Conservation (phyloP, 2,329 filamentous ascomycete genomes). For the Penicillium corylophilum region DNA sequence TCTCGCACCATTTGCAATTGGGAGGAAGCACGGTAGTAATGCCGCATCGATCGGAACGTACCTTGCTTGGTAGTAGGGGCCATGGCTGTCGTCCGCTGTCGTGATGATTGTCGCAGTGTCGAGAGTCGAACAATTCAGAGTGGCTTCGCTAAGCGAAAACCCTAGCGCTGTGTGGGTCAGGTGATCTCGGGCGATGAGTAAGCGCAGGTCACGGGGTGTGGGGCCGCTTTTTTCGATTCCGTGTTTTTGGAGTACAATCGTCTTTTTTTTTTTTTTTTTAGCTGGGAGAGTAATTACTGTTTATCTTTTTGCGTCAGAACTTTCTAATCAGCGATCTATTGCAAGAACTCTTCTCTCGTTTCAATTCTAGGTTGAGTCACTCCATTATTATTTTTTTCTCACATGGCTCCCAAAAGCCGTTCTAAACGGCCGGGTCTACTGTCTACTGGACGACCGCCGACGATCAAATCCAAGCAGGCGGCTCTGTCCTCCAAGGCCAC, state of each 20-base stretch:
- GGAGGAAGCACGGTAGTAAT: conserved; percentile 43
- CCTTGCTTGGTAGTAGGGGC: conserved; percentile 51
- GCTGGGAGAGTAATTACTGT: background rate
- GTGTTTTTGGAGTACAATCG: conserved; percentile 2
- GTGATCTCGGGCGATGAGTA: conserved; percentile 27
- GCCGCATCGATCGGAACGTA: conserved; percentile 29
- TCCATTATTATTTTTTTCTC: background rate
- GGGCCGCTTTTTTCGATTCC: conserved; percentile 1
- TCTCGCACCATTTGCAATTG: conserved; percentile 23
- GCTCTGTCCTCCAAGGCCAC: conserved; percentile 58
- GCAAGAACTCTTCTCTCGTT: background rate
- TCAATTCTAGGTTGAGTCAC: background rate
- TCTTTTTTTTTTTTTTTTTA: background rate
- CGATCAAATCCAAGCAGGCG: conserved; percentile 34
- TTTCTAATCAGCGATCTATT: background rate
- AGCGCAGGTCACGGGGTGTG: conserved; percentile 12
- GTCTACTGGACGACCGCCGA: conserved; percentile 49
- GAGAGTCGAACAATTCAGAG: conserved; percentile 39
- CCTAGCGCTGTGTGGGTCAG: conserved; percentile 42
- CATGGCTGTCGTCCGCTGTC: conserved; percentile 49
- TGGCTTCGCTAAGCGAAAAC: conserved; percentile 44
- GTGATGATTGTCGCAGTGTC: conserved; percentile 47
- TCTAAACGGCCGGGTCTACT: conserved; percentile 39
- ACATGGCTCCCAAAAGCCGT: conserved; percentile 33
- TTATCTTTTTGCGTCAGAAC: background rate